These are phyloP conservation scores for Heliamphora pulchella DNA, from an alignment of 179 eudicot genomes.

Conservation along the genomic window DNA sequence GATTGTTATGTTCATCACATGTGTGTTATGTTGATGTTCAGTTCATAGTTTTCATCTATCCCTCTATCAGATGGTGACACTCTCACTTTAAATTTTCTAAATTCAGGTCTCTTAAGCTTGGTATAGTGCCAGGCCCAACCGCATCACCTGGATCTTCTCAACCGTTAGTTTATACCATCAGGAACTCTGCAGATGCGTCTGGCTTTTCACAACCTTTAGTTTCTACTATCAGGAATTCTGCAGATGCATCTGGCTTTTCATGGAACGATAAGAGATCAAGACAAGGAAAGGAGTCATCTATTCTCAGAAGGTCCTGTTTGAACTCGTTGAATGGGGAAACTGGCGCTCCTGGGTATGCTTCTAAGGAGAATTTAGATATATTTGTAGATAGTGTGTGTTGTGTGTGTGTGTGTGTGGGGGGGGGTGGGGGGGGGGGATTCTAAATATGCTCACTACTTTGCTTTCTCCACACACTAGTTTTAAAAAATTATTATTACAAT, in stretches of 20 bases:
- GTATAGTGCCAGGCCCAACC: slow-evolving; percentile 40
- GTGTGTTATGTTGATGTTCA: neutral
- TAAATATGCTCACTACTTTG: too few relatives aligned
- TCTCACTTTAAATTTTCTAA: neutral
- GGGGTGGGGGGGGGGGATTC: too few relatives aligned
- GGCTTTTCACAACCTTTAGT: slow-evolving; percentile 39
- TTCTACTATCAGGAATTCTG: slow-evolving; percentile 38
- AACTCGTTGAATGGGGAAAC: slow-evolving; percentile 34
- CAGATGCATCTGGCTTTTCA: slow-evolving; percentile 45
- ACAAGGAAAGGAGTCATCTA: slow-evolving; percentile 52
- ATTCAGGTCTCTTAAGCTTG: slow-evolving; percentile 58
- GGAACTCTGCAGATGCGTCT: slow-evolving; percentile 38
- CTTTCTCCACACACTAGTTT: too few relatives aligned
- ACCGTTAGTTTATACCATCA: slow-evolving; percentile 35
- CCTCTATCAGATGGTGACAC: neutral
- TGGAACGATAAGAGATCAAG: slow-evolving; percentile 65
- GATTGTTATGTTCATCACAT: neutral
- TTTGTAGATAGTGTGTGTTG: neutral
- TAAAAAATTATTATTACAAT: too few relatives aligned
- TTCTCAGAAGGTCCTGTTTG: slow-evolving; percentile 62
- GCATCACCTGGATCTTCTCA: slow-evolving; percentile 37
- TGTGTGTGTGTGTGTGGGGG: too few relatives aligned
- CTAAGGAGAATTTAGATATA: neutral
- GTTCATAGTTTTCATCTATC: neutral
- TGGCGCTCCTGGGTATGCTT: slow-evolving; percentile 48